Evolutionary conservation across 2,329 filamentous ascomycete genomes (phyloP), one percentile per base, ranked within the genome.

Genomic region (Chaetomium globosum): DNA sequence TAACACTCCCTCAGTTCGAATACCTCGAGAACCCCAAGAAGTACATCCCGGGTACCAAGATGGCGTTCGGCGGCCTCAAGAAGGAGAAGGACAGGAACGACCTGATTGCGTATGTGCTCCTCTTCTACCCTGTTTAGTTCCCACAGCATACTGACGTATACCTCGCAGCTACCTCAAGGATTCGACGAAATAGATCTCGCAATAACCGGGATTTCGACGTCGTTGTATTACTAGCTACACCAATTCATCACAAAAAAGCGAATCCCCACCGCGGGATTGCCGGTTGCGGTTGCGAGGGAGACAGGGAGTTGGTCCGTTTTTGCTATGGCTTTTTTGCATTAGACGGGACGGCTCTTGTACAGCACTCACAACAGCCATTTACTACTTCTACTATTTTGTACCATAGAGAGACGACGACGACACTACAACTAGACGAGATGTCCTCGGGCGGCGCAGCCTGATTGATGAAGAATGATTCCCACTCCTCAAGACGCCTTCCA

Each of bases 11-110:
- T 33, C 74, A 93, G 91, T 98, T 97, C 83, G 87, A 89, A 73
- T 99, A 99, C 89, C 93, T 99, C 77, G 95, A 99, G 88, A 98
- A 98, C 90, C 95, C 95, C 84, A 99, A 99, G 90, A 98, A 98
- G 88, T 99, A 93, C 89, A 97, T 99, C 72, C 95, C 95, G 74
- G 95, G 95, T 75, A 99, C 95, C 85, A 99, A 98, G 92, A 99
- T 99, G 95, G 95, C 95, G 76, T 99, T 98, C 80, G 95, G 95
- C 84, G 95, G 95, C 81, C 88, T 99, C 78, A 99, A 99, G 93
- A 99, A 99, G 92, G 87, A 88, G 79, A 98, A 98, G 91, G 95
- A 98, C 85, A 88, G 95, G 81, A 97, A 98, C 81, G 94, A 99
- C 82, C 86, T 99, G 76, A 97, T 99, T 88, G 93, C 92, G 90